Evolutionary conservation across 306 rosid species (phyloP), one percentile per base, ranked within the genome.

Genomic region (Begonia fuchsioides): DNA sequence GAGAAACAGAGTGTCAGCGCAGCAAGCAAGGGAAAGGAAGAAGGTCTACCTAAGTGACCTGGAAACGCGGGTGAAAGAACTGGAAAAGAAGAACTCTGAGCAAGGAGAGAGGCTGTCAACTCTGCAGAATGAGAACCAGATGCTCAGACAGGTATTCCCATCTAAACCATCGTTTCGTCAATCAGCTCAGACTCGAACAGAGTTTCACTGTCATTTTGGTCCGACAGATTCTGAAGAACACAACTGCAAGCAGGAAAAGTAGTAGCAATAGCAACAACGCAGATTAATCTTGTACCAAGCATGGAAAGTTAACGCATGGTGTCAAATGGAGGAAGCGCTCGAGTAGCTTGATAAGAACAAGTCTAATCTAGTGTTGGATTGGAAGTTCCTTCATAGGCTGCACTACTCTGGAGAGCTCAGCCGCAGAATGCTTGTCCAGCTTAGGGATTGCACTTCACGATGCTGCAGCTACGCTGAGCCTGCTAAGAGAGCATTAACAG

Each of bases 1-100:
- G 54, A 81, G 98, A 80, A 90, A 90, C 58, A 73, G 95, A 75
- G 98, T 90, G 53, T 90, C 98, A 16, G 95, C 98, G 45, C 98
- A 90, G 58, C 98, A 79, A 71, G 98, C 98, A 56, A 81, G 98
- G 74, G 98, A 90, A 68, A 85, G 93, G 64, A 90, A 85, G 69
- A 90, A 90, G 72, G 95, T 81, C 1, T 85, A 90, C 62, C 63
- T 90, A 73, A 69, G 11, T 54, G 98, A 85, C 40, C 73, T 90
- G 85, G 95, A 90, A 77, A 61, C 65, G 10, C 69, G 66, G 54
- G 94, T 86, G 16, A 72, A 70, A 47, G 86, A 85, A 45, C 73
- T 82, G 61, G 95, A 85, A 76, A 69, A 63, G 61, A 83, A 81
- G 70, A 90, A 90, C 51, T 71, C 93, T 10, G 96, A 85, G 74